Evolutionary conservation across 2,329 filamentous ascomycete genomes (phyloP), one percentile per base, ranked within the genome.

Genomic region (Sarocladium strictum): DNA sequence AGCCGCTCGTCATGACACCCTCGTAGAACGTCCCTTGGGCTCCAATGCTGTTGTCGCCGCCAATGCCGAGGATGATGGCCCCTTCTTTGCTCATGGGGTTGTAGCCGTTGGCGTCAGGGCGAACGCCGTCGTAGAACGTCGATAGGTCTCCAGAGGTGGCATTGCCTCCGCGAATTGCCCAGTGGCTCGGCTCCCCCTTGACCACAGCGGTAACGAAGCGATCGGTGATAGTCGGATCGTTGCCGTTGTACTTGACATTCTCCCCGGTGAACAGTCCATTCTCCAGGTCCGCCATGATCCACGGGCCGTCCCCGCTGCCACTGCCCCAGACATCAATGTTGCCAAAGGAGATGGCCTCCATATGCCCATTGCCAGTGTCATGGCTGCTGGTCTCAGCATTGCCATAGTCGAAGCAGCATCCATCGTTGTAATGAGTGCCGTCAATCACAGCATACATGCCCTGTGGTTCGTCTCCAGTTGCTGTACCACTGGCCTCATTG

Each of bases 261-360:
- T 53, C 11, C 14, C 83, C 83, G 0, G 83, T 83, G 69, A 86
- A 87, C 2, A 87, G 68, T 3, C 80, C 80, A 57, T 87, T 85
- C 64, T 87, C 84, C 0, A 87, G 75, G 66, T 87, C 84, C 0
- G 83, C 84, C 82, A 87, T 86, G 59, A 87, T 64, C 84, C 84
- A 87, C 0, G 84, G 84, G 0, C 84, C 83, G 41, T 60, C 74
- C 43, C 83, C 83, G 3, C 78, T 54, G 9, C 84, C 84, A 6
- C 65, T 66, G 19, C 83, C 83, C 40, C 40, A 43, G 58, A 56
- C 56, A 0, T 72, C 81, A 64, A 62, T 76, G 63, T 71, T 69
- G 1, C 84, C 84, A 60, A 75, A 86, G 73, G 86, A 87, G 56
- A 87, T 80, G 54, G 84, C 80, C 63, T 87, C 84, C 84, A 87